Evolutionary conservation across 345 rosid genomes (phyloP), one percentile per base, ranked within the genome.

Genomic region (Cardiospermum halicacabum): DNA sequence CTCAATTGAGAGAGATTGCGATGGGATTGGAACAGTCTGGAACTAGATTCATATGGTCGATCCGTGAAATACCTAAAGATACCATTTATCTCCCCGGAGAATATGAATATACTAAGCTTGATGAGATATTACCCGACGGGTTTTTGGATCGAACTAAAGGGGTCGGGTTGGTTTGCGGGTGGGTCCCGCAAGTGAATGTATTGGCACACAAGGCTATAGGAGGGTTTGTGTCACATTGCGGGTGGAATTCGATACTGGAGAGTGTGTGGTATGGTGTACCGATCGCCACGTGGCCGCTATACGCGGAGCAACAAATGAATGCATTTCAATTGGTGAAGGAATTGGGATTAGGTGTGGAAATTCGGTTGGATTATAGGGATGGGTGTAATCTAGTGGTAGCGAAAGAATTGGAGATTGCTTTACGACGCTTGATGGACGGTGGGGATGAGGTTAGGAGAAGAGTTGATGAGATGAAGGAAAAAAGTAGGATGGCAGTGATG

Each of bases 201-300:
- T 53, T 75, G 18, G 74, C 53, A 9, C 74, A 70, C 68, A 32
- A 8, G 11, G 63, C 81, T 0, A 59, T 81, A 1, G 87, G 86
- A 10, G 92, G 90, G 7, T 89, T 86, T 11, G 87, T 89, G 18
- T 72, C 87, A 6, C 88, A 87, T 24, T 80, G 87, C 7, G 89
- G 89, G 3, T 85, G 91, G 91, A 83, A 85, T 56, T 87, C 94
- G 0, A 73, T 30, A 0, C 28, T 85, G 4, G 91, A 87, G 70
- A 80, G 84, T 19, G 27, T 83, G 16, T 81, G 87, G 87, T 78
- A 74, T 18, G 85, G 83, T 2, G 82, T 82, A 22, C 87, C 83
- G 0, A 60, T 69, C 0, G 83, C 85, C 1, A 67, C 81, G 0
- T 82, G 89, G 87, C 95, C 91, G 32, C 3, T 81, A 61, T 48